Base-by-base conservation (phyloP, 2,329 filamentous ascomycete species). In the Thelonectria rubi region DNA sequence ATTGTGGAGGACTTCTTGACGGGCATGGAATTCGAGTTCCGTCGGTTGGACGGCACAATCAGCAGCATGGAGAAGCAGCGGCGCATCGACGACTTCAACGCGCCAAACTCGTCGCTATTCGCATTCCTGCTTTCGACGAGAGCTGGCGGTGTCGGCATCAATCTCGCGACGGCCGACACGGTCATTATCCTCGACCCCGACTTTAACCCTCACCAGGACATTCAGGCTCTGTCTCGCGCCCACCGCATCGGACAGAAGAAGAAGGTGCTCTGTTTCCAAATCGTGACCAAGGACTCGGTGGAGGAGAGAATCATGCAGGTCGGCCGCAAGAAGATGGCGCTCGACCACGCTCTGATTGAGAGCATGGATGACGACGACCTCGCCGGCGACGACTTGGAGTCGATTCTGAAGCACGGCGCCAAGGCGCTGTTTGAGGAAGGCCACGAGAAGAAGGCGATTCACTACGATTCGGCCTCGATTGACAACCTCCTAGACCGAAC, bases 281-380 rank as follows among this genome's bases (percentile, higher is more conserved):
- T 99, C 0, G 93, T 97, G 82, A 98, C 93, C 2, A 91, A 94
- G 61, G 87, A 90, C 42, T 94, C 90, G 26, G 93, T 91, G 0
- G 95, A 99, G 75, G 95, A 99, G 78, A 94, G 94, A 73, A 98
- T 99, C 56, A 91, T 98, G 82, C 92, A 97, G 75, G 93, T 97
- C 69, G 95, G 95, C 6, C 91, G 93, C 69, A 96, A 92, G 78
- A 99, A 99, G 79, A 93, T 99, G 88, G 93, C 93, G 0, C 85
- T 99, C 0, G 95, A 99, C 70, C 94, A 98, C 75, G 91, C 95
- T 1, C 85, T 99, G 18, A 97, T 99, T 62, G 94, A 98, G 74
- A 90, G 88, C 55, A 93, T 99, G 86, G 92, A 94, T 59, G 86
- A 88, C 2, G 89, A 94, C n/a, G 91, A 95, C 47, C 86, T 94